Conservation (phyloP, 164 flowering plant genomes). For the Nelumbo lutea region DNA sequence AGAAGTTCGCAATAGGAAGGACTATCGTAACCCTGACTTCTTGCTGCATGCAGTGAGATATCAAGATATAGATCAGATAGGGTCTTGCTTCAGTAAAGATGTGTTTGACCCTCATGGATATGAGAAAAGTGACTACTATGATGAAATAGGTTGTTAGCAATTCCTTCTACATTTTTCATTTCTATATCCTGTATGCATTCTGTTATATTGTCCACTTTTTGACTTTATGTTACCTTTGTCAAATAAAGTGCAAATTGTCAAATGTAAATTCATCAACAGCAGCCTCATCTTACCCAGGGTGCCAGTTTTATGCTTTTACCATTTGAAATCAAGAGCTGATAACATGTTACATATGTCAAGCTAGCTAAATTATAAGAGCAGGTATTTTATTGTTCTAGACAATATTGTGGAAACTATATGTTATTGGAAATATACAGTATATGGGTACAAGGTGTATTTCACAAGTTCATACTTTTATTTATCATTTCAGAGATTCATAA, state of each 20-base stretch:
- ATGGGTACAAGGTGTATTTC: too few relatives aligned
- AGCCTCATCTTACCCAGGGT: too few relatives aligned
- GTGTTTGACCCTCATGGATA: slow-evolving; percentile 97
- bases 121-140: slow-evolving; percentile 85
- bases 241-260: too few relatives aligned
- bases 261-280: too few relatives aligned
- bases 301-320: neutral
- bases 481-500: too few relatives aligned
- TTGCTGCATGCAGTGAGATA: slow-evolving; percentile 87
- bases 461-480: too few relatives aligned
- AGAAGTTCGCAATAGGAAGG: slow-evolving; percentile 92
- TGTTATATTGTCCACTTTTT: neutral
- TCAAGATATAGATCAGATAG: slow-evolving; percentile 93
- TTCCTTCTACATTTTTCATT: slow-evolving; percentile 9
- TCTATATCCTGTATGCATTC: neutral
- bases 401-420: too few relatives aligned
- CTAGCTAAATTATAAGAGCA: neutral
- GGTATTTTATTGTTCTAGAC: too few relatives aligned
- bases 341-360: neutral
- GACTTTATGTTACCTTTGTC: neutral
- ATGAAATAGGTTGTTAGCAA: slow-evolving; percentile 64
- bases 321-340: neutral
- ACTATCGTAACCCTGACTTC: slow-evolving; percentile 90
- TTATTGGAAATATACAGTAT: too few relatives aligned
- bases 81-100: slow-evolving; percentile 94